These are phyloP conservation scores for Fraxinus ornus DNA, from an alignment of 305 asterid genomes.

Conservation along the genomic window DNA sequence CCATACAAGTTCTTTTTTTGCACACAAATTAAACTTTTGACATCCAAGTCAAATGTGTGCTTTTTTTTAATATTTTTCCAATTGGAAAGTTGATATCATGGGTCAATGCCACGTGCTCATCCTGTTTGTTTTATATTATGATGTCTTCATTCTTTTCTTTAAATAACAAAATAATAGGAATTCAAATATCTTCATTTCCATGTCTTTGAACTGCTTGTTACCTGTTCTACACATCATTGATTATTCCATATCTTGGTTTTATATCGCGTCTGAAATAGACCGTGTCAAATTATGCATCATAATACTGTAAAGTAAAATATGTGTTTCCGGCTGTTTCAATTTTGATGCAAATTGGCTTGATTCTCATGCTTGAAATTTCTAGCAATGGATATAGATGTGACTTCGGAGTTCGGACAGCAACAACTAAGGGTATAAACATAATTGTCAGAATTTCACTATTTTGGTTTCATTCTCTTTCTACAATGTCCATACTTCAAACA, in stretches of 20 bases:
- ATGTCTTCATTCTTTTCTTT: not conserved
- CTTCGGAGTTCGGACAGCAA: not conserved
- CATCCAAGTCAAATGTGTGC: not conserved
- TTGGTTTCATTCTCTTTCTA: not conserved
- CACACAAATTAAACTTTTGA: not conserved
- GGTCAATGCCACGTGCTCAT: constrained; percentile 1
- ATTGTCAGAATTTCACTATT: not conserved
- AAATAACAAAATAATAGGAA: not conserved
- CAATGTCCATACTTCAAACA: not conserved
- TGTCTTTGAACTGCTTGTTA: not conserved
- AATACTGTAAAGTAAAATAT: not conserved
- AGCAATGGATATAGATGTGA: not conserved
- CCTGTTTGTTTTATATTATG: not conserved
- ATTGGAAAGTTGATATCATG: not conserved
- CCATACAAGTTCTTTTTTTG: constrained; percentile 6
- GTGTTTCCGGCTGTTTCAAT: not conserved
- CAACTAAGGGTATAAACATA: not conserved
- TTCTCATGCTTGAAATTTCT: not conserved
- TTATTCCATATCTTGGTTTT: constrained; percentile 1
- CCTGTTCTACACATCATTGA: not conserved
- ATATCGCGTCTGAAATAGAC: not conserved
- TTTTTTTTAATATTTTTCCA: not conserved
- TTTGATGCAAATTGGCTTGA: not conserved
- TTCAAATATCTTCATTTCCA: not conserved
- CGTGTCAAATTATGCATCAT: not conserved